These are phyloP conservation scores for Phoenix roebelenii DNA, from an alignment of 176 grass and related monocot genomes.

Conservation along the genomic window DNA sequence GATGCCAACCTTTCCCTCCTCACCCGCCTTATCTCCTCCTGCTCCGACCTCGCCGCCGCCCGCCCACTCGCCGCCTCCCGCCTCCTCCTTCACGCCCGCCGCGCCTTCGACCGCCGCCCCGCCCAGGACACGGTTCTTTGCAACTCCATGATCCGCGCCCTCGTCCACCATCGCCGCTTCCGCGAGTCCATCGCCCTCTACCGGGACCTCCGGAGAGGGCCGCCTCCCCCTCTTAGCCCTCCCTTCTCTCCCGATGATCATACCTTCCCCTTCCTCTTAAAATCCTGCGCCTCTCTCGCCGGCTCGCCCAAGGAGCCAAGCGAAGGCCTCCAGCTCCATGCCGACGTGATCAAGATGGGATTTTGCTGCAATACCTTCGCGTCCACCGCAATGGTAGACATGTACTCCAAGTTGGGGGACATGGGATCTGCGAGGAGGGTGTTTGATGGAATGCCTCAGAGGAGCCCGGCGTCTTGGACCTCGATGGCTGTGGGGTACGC, in stretches of 20 bases:
- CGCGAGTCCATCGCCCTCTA: conserved; percentile 9
- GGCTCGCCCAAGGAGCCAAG: background rate
- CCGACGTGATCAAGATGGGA: conserved; percentile 24
- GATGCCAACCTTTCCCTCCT: conserved; percentile 16
- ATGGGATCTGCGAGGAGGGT: conserved; percentile 10
- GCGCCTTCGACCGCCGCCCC: conserved; percentile 10
- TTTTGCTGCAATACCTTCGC: conserved; percentile 8
- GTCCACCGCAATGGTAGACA: conserved; percentile 14
- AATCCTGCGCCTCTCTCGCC: background rate
- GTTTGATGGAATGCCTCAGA: conserved; percentile 13
- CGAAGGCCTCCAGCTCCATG: conserved; percentile 17
- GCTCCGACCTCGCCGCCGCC: conserved; percentile 11
- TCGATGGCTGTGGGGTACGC: conserved; percentile 19
- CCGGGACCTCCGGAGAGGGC: background rate
- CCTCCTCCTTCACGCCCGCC: conserved; percentile 5
- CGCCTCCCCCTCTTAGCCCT: background rate
- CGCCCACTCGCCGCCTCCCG: background rate
- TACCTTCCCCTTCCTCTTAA: conserved; percentile 22
- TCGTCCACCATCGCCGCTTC: conserved; percentile 9
- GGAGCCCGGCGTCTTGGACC: conserved; percentile 14
- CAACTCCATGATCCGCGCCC: conserved; percentile 6
- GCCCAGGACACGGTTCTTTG: conserved; percentile 11
- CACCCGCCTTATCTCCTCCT: conserved; percentile 18
- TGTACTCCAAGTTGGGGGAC: conserved; percentile 9
- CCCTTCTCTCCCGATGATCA: conserved; percentile 12